phyloP scores from a whole-genome alignment of 768 basidiomycete species.

The Candolleomyces eurysporus region DNA sequence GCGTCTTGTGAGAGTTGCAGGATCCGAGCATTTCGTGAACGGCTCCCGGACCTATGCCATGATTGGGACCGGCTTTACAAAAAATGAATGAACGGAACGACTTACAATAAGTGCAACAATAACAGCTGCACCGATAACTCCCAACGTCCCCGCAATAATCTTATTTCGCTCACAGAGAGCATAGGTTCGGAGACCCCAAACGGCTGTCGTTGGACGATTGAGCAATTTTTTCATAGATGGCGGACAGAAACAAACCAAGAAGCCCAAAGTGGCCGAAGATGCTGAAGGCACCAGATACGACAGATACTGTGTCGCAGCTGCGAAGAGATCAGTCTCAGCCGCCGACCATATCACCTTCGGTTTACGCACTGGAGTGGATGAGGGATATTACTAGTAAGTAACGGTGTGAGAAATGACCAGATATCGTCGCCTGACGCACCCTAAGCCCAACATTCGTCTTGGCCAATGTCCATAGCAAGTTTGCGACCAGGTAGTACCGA shows the following conservation, averaged over 20 bases:
- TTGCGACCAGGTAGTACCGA: conserved; percentile 3
- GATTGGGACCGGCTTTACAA: too few relatives aligned
- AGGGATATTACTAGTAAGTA: not conserved
- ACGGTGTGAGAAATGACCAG: too few relatives aligned
- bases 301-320: not conserved
- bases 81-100: not conserved
- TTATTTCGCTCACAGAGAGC: conserved; percentile 1
- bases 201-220: not conserved
- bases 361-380: not conserved
- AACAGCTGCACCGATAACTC: not conserved
- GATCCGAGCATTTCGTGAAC: not conserved
- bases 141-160: not conserved
- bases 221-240: not conserved
- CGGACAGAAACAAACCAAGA: not conserved
- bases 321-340: too few relatives aligned
- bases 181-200: conserved; percentile 8
- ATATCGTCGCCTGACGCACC: not conserved
- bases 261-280: conserved; percentile 1
- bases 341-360: not conserved
- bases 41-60: not conserved
- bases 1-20: not conserved
- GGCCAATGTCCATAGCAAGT: not conserved
- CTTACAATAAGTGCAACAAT: conserved; percentile 2
- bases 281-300: not conserved
- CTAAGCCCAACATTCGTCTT: not conserved